A percentile compares a stretch with the other conserved stretches of the same genome.
Evolutionary conservation across 2,329 filamentous ascomycete genomes (phyloP).

Genomic region (Blastomyces percursus): DNA sequence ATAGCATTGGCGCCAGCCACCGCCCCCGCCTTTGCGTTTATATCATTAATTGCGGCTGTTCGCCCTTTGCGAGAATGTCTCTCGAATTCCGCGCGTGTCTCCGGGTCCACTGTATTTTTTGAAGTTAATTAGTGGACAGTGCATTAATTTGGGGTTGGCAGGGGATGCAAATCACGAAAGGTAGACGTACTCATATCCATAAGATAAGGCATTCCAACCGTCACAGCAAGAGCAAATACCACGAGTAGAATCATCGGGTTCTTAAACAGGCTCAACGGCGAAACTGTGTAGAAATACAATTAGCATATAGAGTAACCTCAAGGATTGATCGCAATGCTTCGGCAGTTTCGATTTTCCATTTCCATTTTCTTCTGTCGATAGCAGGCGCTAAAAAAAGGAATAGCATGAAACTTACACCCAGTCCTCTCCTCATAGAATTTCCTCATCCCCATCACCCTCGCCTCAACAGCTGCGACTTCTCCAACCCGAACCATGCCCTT

Average conservation of each 20-base stretch:
- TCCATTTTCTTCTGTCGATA: too few species aligned
- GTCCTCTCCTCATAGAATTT: conserved; percentile 65
- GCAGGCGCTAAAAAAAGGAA: too few species aligned
- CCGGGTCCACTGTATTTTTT: conserved; percentile 70
- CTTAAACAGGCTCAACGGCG: conserved; percentile 70
- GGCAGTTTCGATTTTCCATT: too few species aligned
- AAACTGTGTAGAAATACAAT: conserved; percentile 44
- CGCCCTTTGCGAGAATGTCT: conserved; percentile 53
- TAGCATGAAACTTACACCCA: conserved; percentile 51
- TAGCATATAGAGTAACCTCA: neutral
- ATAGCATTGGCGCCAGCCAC: neutral
- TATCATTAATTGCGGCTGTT: conserved; percentile 36
- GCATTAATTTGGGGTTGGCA: conserved; percentile 11
- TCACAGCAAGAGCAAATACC: conserved; percentile 67
- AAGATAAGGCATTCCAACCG: conserved; percentile 88
- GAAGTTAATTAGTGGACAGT: neutral
- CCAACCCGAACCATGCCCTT: conserved; percentile 26
- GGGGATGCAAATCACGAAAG: neutral
- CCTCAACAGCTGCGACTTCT: conserved; percentile 45
- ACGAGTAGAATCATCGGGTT: conserved; percentile 96
- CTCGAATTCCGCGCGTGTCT: conserved; percentile 85
- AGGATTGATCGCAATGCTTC: neutral
- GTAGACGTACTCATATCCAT: conserved; percentile 75
- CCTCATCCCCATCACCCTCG: conserved; percentile 53
- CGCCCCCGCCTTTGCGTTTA: neutral